Base-by-base conservation (phyloP, 345 rosid species). In the Murraya paniculata region DNA sequence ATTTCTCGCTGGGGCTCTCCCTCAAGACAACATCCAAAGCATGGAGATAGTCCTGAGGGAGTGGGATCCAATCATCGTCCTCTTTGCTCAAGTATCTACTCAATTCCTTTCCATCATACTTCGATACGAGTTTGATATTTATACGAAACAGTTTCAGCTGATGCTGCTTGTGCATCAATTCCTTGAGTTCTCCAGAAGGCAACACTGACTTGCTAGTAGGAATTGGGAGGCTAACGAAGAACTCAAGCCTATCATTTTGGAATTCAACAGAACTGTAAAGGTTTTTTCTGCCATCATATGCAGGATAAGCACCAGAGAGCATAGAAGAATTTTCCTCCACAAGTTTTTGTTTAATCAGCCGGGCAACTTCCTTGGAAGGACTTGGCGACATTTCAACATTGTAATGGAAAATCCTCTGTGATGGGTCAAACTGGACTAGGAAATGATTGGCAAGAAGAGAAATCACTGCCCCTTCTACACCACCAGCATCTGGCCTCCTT, bases 391-490 rank as follows among this genome's bases (percentile, higher is more conserved):
- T 95, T 59, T 93, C 98, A 72, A 95, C 94, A 61, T 93, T 85
- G 87, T 95, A 95, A 71, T 95, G 99, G 88, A 89, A 95, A 81
- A 95, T 92, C 73, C 78, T 80, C 68, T 82, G 95, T 9, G 85
- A 85, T 62, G 95, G 81, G 80, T 95, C 88, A 72, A 95, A 89
- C 67, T 85, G 86, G 72, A 95, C 99, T 36, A 90, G 93, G 78
- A 92, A 93, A 91, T 95, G 98, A 82, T 95, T 95, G 69, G 99
- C 99, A 7, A 95, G 89, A 9, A 95, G 96, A 73, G 90, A 86
- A 55, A 95, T 88, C 38, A 88, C 89, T 18, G 81, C 76, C 71
- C 99, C 99, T 71, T 93, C 92, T 36, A 87, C 88, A 59, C 99
- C 99, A 50, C 99, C 98, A 39, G 82, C 80, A 83, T 93, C 99